These are phyloP conservation scores for Podila epigama DNA, from an alignment of 192 early-diverging fungal genomes.

Conservation along the genomic window DNA sequence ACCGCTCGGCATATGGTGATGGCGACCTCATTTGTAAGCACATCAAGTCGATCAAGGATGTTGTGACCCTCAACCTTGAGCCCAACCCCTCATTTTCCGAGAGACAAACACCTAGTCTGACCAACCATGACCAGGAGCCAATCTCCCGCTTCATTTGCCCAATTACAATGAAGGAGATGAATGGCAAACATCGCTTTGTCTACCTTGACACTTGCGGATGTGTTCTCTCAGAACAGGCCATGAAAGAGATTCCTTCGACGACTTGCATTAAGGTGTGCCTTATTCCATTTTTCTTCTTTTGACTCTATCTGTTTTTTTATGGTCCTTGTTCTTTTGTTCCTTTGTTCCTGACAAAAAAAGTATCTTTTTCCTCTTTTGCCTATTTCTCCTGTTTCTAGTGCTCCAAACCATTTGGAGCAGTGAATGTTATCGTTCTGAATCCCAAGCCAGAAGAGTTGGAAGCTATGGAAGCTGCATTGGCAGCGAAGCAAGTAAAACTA, in stretches of 20 bases:
- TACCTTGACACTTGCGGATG: slow-evolving; percentile 77
- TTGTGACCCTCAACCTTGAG: slow-evolving; percentile 70
- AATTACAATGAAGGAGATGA: slow-evolving; percentile 86
- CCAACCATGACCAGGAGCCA: slow-evolving; percentile 60
- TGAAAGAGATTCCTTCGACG: slow-evolving; percentile 71
- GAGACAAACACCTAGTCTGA: slow-evolving; percentile 50
- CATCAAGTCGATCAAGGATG: slow-evolving; percentile 76
- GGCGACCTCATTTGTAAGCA: slow-evolving; percentile 79
- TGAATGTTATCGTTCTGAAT: slow-evolving; percentile 77
- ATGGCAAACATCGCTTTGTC: slow-evolving; percentile 75
- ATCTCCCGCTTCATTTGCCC: slow-evolving; percentile 76
- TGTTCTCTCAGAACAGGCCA: slow-evolving; percentile 78
- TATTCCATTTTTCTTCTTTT: not conserved
- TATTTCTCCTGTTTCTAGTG: slow-evolving; percentile 56
- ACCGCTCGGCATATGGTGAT: slow-evolving; percentile 76
- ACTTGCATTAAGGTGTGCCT: slow-evolving; percentile 66
- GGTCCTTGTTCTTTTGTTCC: not conserved
- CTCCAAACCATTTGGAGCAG: slow-evolving; percentile 59
- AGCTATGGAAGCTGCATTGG: slow-evolving; percentile 60
- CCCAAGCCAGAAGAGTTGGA: slow-evolving; percentile 70
- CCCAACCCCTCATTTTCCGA: slow-evolving; percentile 69
- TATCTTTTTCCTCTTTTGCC: not conserved
- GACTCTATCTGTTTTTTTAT: not conserved
- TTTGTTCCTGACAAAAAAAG: not conserved
- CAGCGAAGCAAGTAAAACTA: slow-evolving; percentile 55